These are phyloP conservation scores for Blumeriella jaapii DNA, from an alignment of 2,329 filamentous ascomycete genomes.

Conservation along the genomic window DNA sequence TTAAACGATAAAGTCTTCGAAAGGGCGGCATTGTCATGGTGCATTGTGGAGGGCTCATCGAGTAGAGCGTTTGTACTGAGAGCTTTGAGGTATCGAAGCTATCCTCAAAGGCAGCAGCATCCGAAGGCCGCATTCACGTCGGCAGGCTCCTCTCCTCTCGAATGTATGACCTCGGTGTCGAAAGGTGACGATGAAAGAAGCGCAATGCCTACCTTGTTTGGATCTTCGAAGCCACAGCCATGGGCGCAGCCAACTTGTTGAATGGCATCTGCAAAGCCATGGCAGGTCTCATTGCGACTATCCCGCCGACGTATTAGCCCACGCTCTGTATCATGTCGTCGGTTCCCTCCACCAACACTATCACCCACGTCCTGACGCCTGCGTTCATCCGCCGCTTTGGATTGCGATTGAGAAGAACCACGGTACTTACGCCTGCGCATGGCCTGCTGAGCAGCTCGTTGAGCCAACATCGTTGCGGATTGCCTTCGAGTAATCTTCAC, in stretches of 20 bases:
- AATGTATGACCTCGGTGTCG: no score
- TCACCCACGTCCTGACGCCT: background rate
- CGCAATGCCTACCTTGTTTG: slow-evolving; percentile 35
- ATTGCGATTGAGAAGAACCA: no score
- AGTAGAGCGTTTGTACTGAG: no score
- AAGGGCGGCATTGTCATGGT: no score
- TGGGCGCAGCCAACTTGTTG: slow-evolving; percentile 30
- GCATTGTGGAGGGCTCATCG: no score
- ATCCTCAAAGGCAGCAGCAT: no score
- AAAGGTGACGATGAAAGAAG: no score
- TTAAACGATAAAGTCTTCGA: no score
- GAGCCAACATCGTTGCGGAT: slow-evolving; percentile 32
- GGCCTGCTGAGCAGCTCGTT: slow-evolving; percentile 33
- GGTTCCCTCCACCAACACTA: background rate
- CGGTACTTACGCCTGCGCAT: slow-evolving; percentile 30
- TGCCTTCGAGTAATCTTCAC: slow-evolving; percentile 9
- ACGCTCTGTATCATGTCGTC: no score
- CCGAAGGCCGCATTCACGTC: no score
- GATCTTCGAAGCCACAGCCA: slow-evolving; percentile 31
- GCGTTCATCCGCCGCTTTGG: background rate
- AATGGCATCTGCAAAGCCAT: slow-evolving; percentile 29
- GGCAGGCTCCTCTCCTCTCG: no score
- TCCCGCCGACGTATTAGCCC: background rate
- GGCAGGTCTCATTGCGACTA: slow-evolving; percentile 25
- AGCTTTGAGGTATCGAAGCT: no score